Conservation (phyloP, 148 eudicot species). For the Diospyros kaki region DNA sequence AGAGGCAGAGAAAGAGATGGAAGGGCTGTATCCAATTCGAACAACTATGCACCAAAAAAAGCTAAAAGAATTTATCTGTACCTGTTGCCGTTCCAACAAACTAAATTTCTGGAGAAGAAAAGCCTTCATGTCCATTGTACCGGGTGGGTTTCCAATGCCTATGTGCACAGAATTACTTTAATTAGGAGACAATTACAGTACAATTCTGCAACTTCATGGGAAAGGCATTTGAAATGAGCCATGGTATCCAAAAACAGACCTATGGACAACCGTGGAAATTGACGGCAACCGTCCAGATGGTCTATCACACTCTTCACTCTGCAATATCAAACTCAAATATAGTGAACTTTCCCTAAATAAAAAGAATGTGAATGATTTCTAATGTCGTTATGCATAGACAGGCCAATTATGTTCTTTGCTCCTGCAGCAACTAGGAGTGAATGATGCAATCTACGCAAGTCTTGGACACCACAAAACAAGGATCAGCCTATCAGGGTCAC, state of each 20-base stretch:
- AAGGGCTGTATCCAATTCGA: too few species aligned
- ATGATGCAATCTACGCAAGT: not conserved
- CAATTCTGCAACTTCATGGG: not conserved
- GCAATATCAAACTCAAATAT: conserved; percentile 19
- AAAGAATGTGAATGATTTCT: not conserved
- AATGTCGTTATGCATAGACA: not conserved
- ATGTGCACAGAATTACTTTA: conserved; percentile 6
- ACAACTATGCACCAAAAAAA: too few species aligned
- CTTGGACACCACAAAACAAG: not conserved
- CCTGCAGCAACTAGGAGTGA: not conserved
- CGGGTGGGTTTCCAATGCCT: conserved; percentile 97
- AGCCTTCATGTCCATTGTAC: conserved; percentile 95
- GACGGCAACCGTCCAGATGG: conserved; percentile 81
- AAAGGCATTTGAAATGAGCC: not conserved
- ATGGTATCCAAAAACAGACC: conserved; percentile 37
- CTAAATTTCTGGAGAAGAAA: conserved; percentile 92
- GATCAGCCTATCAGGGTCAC: not conserved
- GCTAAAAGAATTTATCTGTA: conserved; percentile 8
- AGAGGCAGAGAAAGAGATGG: too few species aligned
- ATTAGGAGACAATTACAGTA: not conserved
- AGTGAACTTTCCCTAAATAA: not conserved
- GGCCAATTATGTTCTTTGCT: not conserved
- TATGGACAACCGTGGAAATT: conserved; percentile 93
- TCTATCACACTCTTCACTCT: conserved; percentile 88
- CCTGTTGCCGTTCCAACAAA: conserved; percentile 62